Conservation (phyloP, 192 early-diverging fungal genomes). For the Thamnidium elegans region DNA sequence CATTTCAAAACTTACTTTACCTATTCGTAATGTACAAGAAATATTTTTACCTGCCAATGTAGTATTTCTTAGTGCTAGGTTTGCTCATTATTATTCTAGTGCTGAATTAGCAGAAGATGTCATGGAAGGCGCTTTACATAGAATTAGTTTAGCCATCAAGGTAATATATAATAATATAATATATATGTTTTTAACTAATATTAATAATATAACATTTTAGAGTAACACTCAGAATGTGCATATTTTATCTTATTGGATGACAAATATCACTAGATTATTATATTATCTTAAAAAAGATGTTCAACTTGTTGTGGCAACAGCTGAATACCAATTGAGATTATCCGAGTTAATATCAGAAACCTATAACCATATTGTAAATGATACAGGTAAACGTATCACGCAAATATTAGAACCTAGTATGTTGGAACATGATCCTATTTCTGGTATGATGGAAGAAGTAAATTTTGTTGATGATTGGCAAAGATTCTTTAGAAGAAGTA, state of each 20-base stretch:
- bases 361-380: slow-evolving; percentile 58
- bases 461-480: slow-evolving; percentile 58
- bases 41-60: slow-evolving; percentile 81
- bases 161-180: slow-evolving; percentile 29
- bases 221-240: slow-evolving; percentile 15
- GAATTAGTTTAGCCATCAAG: slow-evolving; percentile 52
- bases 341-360: slow-evolving; percentile 73
- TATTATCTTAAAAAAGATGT: slow-evolving; percentile 87
- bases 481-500: slow-evolving; percentile 46
- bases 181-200: too few species aligned
- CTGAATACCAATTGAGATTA: slow-evolving; percentile 70
- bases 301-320: slow-evolving; percentile 63
- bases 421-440: slow-evolving; percentile 71
- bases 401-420: slow-evolving; percentile 62
- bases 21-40: slow-evolving; percentile 56
- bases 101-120: slow-evolving; percentile 70
- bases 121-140: slow-evolving; percentile 51
- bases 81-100: slow-evolving; percentile 78
- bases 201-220: slow-evolving; percentile 4
- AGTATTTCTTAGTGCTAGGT: slow-evolving; percentile 83
- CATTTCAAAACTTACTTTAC: slow-evolving; percentile 58
- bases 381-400: slow-evolving; percentile 62
- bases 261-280: slow-evolving; percentile 77
- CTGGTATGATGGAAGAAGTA: slow-evolving; percentile 57
- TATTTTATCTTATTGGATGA: slow-evolving; percentile 75